phyloP scores from a whole-genome alignment of 2,329 filamentous ascomycete genomes.

The Aspergillus glaucus region DNA sequence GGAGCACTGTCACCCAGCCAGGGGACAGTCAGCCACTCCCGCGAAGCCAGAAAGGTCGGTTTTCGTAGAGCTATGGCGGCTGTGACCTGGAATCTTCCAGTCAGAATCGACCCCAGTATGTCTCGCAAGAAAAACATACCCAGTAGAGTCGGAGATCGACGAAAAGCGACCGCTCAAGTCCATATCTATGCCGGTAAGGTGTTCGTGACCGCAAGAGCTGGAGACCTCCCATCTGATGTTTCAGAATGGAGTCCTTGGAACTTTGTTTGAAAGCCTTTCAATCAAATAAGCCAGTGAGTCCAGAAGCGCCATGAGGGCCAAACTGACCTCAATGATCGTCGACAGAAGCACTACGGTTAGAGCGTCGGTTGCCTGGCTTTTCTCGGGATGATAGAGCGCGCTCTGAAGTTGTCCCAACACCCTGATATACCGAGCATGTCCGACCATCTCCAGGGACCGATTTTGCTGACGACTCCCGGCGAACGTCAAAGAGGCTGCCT shows the following conservation, averaged over 20 bases:
- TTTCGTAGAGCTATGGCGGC: slow-evolving; percentile 17
- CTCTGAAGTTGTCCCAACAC: slow-evolving; percentile 13
- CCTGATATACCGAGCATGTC: slow-evolving; percentile 15
- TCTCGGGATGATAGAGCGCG: slow-evolving; percentile 11
- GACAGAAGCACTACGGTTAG: slow-evolving; percentile 17
- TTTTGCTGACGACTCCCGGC: slow-evolving; percentile 15
- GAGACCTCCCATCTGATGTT: slow-evolving; percentile 20
- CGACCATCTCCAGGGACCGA: slow-evolving; percentile 12
- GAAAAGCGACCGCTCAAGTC: slow-evolving; percentile 19
- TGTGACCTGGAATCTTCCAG: slow-evolving; percentile 12
- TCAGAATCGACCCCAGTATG: not conserved
- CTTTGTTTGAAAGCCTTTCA: slow-evolving; percentile 21
- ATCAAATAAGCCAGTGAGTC: not conserved
- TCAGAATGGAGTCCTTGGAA: slow-evolving; percentile 18
- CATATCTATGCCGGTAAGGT: slow-evolving; percentile 19
- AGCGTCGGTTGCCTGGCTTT: slow-evolving; percentile 18
- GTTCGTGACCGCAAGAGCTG: slow-evolving; percentile 16
- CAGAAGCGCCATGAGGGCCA: not conserved
- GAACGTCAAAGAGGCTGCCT: slow-evolving; percentile 19
- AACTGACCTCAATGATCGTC: slow-evolving; percentile 19
- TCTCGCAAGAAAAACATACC: slow-evolving; percentile 7
- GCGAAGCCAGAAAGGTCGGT: slow-evolving; percentile 16
- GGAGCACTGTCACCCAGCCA: slow-evolving; percentile 12
- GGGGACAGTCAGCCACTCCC: slow-evolving; percentile 21
- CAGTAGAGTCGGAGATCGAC: slow-evolving; percentile 23